Conservation (phyloP, 768 basidiomycete species). For the Cystobasidiopsis lactophilus region DNA sequence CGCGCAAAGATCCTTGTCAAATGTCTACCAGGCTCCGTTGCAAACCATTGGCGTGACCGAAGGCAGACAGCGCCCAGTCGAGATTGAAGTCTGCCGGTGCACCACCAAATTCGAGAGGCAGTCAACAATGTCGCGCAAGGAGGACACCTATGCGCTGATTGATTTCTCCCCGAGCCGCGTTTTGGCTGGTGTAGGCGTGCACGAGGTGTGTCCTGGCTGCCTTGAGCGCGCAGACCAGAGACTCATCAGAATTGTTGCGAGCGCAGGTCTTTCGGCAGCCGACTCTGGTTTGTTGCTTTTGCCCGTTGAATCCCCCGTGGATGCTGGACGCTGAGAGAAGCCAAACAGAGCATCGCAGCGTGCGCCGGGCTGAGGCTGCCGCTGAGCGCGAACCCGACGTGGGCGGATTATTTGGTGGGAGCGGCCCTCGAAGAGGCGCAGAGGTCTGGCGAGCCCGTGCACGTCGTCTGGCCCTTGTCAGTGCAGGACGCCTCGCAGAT, state of each 20-base stretch:
- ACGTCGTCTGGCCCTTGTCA: constrained; percentile 56
- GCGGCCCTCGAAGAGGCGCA: constrained; percentile 57
- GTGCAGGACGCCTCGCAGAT: neutral
- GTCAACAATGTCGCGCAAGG: neutral
- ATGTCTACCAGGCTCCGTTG: too few species aligned
- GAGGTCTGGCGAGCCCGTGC: constrained; percentile 46
- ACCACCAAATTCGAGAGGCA: too few species aligned
- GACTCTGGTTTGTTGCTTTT: neutral
- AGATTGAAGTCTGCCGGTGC: too few species aligned
- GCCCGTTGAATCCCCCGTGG: neutral
- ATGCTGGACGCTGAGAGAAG: neutral
- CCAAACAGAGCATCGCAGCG: neutral
- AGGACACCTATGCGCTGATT: neutral
- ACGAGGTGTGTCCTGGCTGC: neutral
- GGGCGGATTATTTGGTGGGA: constrained; percentile 58
- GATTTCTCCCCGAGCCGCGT: neutral
- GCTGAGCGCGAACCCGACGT: constrained; percentile 1
- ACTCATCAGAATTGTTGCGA: neutral
- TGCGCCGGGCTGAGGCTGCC: neutral
- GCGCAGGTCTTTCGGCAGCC: neutral
- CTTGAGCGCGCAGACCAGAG: neutral
- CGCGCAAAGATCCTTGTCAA: too few species aligned
- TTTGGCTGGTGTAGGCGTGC: neutral
- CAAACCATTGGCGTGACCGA: too few species aligned
- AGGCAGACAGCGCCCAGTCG: too few species aligned